Evolutionary conservation across 306 rosid species (phyloP).

Genomic region (Albizia julibrissin): DNA sequence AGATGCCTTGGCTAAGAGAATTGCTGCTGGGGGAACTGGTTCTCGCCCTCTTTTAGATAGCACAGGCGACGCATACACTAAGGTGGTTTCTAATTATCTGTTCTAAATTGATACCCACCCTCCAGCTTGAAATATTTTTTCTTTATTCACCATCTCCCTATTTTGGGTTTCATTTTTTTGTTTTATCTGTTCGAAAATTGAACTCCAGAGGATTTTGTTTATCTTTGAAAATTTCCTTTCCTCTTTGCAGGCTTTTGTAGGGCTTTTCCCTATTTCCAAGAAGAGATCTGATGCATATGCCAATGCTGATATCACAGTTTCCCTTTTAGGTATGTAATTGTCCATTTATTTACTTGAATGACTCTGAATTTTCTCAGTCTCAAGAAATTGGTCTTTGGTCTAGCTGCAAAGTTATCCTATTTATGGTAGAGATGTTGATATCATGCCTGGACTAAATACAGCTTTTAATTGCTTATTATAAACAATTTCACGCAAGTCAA

Average conservation of each 20-base stretch:
- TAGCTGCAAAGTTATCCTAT: neutral
- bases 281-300: slow-evolving; percentile 24
- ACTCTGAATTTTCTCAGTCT: neutral
- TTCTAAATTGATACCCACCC: neutral
- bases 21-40: slow-evolving; percentile 28
- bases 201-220: neutral
- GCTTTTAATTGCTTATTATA: too few relatives aligned
- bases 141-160: neutral
- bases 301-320: slow-evolving; percentile 22
- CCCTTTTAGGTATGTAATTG: slow-evolving; percentile 24
- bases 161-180: neutral
- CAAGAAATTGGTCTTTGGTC: neutral
- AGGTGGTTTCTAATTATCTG: slow-evolving; percentile 11
- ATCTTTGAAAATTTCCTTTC: neutral
- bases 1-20: slow-evolving; percentile 37
- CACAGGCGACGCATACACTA: slow-evolving; percentile 30
- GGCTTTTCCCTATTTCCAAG: slow-evolving; percentile 22
- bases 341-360: neutral
- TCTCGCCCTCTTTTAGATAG: slow-evolving; percentile 34
- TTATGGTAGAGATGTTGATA: neutral
- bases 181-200: neutral
- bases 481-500: too few relatives aligned
- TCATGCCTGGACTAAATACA: neutral
- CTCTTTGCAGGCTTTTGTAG: slow-evolving; percentile 29
- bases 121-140: neutral